Evolutionary conservation across 306 rosid genomes (phyloP), one percentile per base, ranked within the genome.

Genomic region (Vicia faba): DNA sequence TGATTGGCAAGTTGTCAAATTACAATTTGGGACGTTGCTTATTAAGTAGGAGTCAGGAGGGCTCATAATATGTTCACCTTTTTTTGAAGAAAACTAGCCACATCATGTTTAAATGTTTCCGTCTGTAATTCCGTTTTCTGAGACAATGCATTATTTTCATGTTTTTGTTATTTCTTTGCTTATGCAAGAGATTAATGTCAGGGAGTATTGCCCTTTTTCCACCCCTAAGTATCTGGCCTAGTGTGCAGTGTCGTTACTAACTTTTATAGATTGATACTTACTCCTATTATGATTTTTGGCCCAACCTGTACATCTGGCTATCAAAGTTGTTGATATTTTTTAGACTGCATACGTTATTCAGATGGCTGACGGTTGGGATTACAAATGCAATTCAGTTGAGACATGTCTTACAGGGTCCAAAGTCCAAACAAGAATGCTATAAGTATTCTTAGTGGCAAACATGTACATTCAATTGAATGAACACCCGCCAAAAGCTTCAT

Each of bases 21-120:
- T 65, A 16, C 15, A 65, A 15, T 15, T 29, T 49, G 7, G 68
- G 71, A 29, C 28, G 26, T 56, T 8, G 9, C 53, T 74, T 4
- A 5, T 61, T 49, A 61, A 15, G 11, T 5, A 28, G 16, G 36
- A 53, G 11, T 28, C 6, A 18, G 16, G 18, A 20, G 68, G 36
- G 4, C 19, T 54, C 16, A 43, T 7, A 11, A 61, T 54, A 61
- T 25, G 18, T 53, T 23, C 28, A 39, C 53, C 3, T 40, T 35
- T 78, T 78, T 26, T 20, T 73, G 4, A 36, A 43, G 59, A 16
- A 61, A 59, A 6, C 6, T 12, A 11, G 60, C 66, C 54, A 64
- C 11, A 1, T 0, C 69, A 40, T 64, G 31, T 69, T 31, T 38
- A n/a, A 28, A 38, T 68, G 59, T 29, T 46, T 16, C 69, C 44